Conservation (phyloP, 257 asterid species). For the Scutellaria baicalensis region DNA sequence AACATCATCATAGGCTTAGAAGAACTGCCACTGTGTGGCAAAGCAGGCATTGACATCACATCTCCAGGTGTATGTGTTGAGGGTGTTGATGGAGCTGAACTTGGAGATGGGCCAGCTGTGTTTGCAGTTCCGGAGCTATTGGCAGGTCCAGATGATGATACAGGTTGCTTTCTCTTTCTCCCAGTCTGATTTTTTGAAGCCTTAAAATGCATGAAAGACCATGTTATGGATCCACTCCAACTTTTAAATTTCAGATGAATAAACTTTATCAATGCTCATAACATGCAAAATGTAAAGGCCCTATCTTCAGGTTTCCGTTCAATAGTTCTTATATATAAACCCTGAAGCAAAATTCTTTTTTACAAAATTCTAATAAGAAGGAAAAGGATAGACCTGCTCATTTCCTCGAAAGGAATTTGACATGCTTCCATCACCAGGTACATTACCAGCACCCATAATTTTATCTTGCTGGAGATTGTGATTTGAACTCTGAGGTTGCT, state of each 20-base stretch:
- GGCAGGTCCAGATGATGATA: conserved; percentile 91
- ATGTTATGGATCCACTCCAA: conserved; percentile 31
- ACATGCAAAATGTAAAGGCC: background rate
- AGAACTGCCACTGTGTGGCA: conserved; percentile 80
- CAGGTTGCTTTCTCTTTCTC: conserved; percentile 90
- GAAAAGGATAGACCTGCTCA: conserved; percentile 76
- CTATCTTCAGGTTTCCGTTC: background rate
- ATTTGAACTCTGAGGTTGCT: conserved; percentile 84
- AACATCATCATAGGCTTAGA: conserved; percentile 86
- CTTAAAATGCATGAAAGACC: conserved; percentile 42
- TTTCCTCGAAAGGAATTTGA: conserved; percentile 80
- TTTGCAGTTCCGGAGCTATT: conserved; percentile 98
- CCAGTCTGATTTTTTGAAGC: conserved; percentile 90
- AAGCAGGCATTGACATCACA: conserved; percentile 73
- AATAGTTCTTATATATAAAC: background rate
- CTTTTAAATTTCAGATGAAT: background rate
- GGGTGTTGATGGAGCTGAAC: conserved; percentile 99
- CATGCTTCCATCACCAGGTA: conserved; percentile 80
- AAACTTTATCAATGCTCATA: background rate
- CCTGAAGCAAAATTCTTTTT: background rate
- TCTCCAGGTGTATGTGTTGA: conserved; percentile 98
- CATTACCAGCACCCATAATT: conserved; percentile 58
- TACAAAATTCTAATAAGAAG: background rate
- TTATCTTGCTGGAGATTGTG: conserved; percentile 84
- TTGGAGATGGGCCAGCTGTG: conserved; percentile 98